These are phyloP conservation scores for Pythium dissotocum DNA, from an alignment of 352 stramenopile genomes.

Conservation along the genomic window DNA sequence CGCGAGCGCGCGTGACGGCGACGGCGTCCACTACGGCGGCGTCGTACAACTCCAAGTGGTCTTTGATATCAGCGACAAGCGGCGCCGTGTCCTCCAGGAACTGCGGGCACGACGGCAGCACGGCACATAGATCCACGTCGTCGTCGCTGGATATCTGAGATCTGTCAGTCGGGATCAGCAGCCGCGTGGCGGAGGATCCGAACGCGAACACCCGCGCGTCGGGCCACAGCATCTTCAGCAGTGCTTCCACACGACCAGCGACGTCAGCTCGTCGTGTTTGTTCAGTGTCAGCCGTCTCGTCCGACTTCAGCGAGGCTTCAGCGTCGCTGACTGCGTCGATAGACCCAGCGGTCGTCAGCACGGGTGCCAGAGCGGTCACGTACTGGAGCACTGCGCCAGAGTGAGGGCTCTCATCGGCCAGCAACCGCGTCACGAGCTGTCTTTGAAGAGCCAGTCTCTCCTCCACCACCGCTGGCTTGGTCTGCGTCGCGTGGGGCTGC, in stretches of 20 bases:
- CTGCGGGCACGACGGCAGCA: constrained; percentile 53
- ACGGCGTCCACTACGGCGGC: constrained; percentile 10
- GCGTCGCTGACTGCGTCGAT: neutral
- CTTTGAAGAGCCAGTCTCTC: constrained; percentile 43
- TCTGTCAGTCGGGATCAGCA: constrained; percentile 29
- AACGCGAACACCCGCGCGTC: constrained; percentile 68
- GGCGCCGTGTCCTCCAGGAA: constrained; percentile 53
- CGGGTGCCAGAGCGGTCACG: constrained; percentile 16
- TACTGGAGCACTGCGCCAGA: constrained; percentile 42
- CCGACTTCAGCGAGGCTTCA: neutral
- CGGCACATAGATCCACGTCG: constrained; percentile 74
- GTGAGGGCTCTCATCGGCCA: constrained; percentile 27
- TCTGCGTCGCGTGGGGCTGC: constrained; percentile 29
- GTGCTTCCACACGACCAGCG: constrained; percentile 37
- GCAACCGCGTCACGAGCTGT: constrained; percentile 34
- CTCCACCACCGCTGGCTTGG: constrained; percentile 16
- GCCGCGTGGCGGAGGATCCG: constrained; percentile 59
- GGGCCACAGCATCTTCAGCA: constrained; percentile 61
- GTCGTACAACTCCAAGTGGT: constrained; percentile 70
- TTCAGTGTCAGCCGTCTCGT: constrained; percentile 18
- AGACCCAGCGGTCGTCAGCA: constrained; percentile 6
- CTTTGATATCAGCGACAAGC: constrained; percentile 59
- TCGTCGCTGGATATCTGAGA: constrained; percentile 14
- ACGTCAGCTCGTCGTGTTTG: constrained; percentile 35
- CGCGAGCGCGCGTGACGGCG: constrained; percentile 49